Base-by-base conservation (phyloP, 345 rosid genomes). In the Rhizophora mangle region DNA sequence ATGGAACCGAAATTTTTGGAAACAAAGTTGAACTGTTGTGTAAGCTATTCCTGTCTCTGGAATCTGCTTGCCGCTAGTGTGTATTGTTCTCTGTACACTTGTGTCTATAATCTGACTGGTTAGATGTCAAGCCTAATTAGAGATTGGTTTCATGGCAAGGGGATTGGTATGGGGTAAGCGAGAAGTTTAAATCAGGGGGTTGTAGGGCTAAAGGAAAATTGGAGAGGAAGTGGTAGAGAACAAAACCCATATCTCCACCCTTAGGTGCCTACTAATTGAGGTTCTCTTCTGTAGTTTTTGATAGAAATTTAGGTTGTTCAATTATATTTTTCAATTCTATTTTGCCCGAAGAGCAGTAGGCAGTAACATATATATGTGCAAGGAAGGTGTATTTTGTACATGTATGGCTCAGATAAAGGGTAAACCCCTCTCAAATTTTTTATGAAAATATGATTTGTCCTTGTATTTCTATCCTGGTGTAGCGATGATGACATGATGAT, bases 91-190 rank as follows among this genome's bases (percentile, higher is more conserved):
- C 27, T 65, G 76, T 68, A 73, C 74, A 64, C 78, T 70, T 21
- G 60, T 70, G 84, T 78, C 68, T 58, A 76, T 74, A 69, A 55
- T 71, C 80, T 72, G 83, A 72, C 76, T 21, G 66, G 77, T 61
- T 72, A 62, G 72, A 68, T 68, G 34, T 53, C 24, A 77, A 68
- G 71, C 69, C 74, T 78, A 69, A 67, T 66, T 68, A 63, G 54
- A 61, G 72, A 73, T 75, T 77, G 78, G 78, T 77, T 71, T 64
- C 68, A 5, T 64, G 72, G 73, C 52, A 58, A 69, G 65, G 22
- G 22, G 22, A 46, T 27, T 73, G 49, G 67, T 30, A 22, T n/a
- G 71, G 53, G 15, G 39, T 24, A 47, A 26, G 32, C 26, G 65
- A 63, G 54, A 21, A 26, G 62, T 47, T 65, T 65, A 60, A 26